Conservation (phyloP, 2,329 filamentous ascomycete species). For the Talaromyces sp. region DNA sequence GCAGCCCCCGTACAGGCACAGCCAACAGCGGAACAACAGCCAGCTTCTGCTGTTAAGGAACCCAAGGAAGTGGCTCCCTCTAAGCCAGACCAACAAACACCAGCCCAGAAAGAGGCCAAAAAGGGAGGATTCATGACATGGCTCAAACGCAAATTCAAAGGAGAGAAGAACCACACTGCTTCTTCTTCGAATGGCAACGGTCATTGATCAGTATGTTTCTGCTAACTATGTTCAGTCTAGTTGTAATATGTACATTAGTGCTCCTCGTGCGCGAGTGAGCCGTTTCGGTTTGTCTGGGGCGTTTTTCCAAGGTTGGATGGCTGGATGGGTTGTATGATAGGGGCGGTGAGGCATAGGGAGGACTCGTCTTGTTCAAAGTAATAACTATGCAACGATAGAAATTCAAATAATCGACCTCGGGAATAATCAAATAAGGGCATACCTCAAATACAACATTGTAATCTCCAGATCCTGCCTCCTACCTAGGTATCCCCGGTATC, state of each 20-base stretch:
- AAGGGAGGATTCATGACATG: constrained; percentile 16
- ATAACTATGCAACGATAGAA: too few species aligned
- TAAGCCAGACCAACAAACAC: neutral
- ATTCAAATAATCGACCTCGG: too few species aligned
- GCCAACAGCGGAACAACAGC: neutral
- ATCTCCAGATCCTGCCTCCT: too few species aligned
- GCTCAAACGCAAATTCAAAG: constrained; percentile 16
- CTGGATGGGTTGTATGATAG: neutral
- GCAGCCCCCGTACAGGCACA: neutral
- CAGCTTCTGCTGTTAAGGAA: neutral
- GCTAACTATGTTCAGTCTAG: neutral
- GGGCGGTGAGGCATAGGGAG: neutral
- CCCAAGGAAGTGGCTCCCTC: neutral
- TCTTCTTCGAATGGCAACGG: neutral
- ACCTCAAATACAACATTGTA: too few species aligned
- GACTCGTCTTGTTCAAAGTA: neutral
- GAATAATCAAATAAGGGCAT: too few species aligned
- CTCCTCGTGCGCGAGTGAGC: constrained; percentile 1
- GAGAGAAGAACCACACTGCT: constrained; percentile 12
- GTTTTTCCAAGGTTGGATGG: neutral
- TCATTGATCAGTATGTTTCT: neutral
- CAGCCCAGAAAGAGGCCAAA: constrained; percentile 8
- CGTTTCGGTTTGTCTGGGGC: neutral
- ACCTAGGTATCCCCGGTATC: too few species aligned
- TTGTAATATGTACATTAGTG: neutral